Conservation (phyloP, 2,329 filamentous ascomycete genomes). For the Phaeosphaeriaceae sp. region DNA sequence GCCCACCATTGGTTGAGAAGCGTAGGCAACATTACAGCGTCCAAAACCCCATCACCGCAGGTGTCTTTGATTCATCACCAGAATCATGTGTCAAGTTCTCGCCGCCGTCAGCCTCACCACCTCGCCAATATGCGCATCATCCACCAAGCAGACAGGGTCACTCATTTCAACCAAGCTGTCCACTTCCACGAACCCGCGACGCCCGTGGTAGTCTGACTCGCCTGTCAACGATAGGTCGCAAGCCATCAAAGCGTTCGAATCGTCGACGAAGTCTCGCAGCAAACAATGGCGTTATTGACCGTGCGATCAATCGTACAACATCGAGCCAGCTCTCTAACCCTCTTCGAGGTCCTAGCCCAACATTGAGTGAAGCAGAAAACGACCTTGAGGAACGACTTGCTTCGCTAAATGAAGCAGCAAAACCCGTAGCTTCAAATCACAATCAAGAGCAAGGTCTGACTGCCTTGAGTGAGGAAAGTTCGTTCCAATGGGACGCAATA, state of each 20-base stretch:
- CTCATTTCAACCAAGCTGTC: conserved; percentile 38
- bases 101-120: conserved; percentile 23
- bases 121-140: conserved; percentile 35
- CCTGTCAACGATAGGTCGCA: conserved; percentile 27
- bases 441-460: conserved; percentile 24
- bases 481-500: conserved; percentile 28
- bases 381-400: conserved; percentile 45
- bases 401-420: conserved; percentile 31
- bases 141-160: conserved; percentile 25
- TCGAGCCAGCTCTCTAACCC: conserved; percentile 21
- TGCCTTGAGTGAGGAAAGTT: conserved; percentile 30
- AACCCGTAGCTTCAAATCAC: conserved; percentile 50
- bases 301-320: conserved; percentile 27
- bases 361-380: conserved; percentile 54
- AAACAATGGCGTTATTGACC: conserved; percentile 28
- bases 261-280: conserved; percentile 20
- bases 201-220: conserved; percentile 13
- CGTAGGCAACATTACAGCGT: conserved; percentile 21
- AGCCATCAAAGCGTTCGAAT: conserved; percentile 25
- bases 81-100: conserved; percentile 9
- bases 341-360: conserved; percentile 47
- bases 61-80: conserved; percentile 29
- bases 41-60: conserved; percentile 29
- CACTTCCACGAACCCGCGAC: conserved; percentile 18
- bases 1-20: conserved; percentile 17